Evolutionary conservation across 2,329 filamentous ascomycete genomes (phyloP).

Genomic region (Daldinia eschscholtzii): DNA sequence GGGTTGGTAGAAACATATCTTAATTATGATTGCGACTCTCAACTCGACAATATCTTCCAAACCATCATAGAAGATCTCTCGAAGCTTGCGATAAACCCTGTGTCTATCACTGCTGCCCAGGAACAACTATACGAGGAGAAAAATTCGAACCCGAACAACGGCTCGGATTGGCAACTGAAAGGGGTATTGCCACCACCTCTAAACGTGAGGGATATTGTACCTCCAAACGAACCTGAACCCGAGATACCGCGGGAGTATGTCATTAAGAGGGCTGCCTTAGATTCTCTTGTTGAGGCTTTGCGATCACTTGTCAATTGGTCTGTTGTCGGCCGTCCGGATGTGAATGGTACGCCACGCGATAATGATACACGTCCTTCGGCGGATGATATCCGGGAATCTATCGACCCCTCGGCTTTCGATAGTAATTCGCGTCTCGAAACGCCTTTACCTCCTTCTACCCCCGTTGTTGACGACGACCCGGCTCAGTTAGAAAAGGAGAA

Average conservation of each 20-base stretch:
- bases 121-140: constrained; percentile 90
- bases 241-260: constrained; percentile 90
- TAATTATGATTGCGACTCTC: constrained; percentile 97
- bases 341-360: constrained; percentile 62
- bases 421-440: constrained; percentile 73
- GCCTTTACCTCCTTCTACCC: constrained; percentile 73
- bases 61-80: constrained; percentile 94
- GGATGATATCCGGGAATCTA: constrained; percentile 74
- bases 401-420: constrained; percentile 76
- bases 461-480: constrained; percentile 86
- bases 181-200: constrained; percentile 89
- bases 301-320: constrained; percentile 95
- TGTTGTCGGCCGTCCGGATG: constrained; percentile 72
- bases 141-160: constrained; percentile 70
- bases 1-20: constrained; percentile 95
- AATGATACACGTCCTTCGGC: constrained; percentile 66
- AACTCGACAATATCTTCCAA: constrained; percentile 97
- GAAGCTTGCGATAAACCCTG: constrained; percentile 83
- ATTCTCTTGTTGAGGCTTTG: constrained; percentile 88
- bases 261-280: constrained; percentile 89
- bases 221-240: constrained; percentile 70
- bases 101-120: constrained; percentile 79
- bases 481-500: constrained; percentile 95
- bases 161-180: constrained; percentile 85
- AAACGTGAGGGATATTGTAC: constrained; percentile 80